Evolutionary conservation across 2,329 filamentous ascomycete species (phyloP).

Genomic region (Colletotrichum chrysophilum): DNA sequence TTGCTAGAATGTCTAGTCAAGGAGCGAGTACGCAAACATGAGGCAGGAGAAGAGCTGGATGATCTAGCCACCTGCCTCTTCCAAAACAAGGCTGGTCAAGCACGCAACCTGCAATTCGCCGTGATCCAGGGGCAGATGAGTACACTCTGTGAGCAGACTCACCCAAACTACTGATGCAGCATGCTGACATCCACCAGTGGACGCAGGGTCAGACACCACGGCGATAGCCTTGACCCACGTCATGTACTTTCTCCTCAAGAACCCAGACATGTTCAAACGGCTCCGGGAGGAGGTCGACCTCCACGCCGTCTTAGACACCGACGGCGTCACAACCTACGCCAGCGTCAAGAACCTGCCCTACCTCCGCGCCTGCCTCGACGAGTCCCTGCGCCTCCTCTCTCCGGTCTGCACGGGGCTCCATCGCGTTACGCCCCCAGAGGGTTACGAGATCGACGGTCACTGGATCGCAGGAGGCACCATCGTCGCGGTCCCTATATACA

Average conservation of each 20-base stretch:
- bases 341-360: conserved; percentile 57
- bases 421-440: conserved; percentile 49
- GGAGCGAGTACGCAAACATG: background rate
- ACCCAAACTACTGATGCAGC: fast-evolving
- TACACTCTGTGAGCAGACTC: background rate
- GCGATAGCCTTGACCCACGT: conserved; percentile 54
- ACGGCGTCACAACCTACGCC: conserved; percentile 45
- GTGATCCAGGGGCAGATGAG: conserved; percentile 61
- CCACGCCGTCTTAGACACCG: background rate
- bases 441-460: conserved; percentile 45
- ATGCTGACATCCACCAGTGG: conserved; percentile 48
- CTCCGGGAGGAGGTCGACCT: background rate
- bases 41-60: conserved; percentile 55
- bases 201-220: conserved; percentile 57
- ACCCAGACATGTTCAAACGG: conserved; percentile 46
- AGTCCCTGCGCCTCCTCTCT: conserved; percentile 49
- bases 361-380: conserved; percentile 56
- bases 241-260: conserved; percentile 55
- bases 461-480: conserved; percentile 48
- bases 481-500: conserved; percentile 44
- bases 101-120: conserved; percentile 55
- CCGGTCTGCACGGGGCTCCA: conserved; percentile 47
- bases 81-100: conserved; percentile 32
- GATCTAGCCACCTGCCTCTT: conserved; percentile 25
- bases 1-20: background rate